These are phyloP conservation scores for Thielaviopsis punctulata DNA, from an alignment of 2,329 filamentous ascomycete species.

Conservation along the genomic window DNA sequence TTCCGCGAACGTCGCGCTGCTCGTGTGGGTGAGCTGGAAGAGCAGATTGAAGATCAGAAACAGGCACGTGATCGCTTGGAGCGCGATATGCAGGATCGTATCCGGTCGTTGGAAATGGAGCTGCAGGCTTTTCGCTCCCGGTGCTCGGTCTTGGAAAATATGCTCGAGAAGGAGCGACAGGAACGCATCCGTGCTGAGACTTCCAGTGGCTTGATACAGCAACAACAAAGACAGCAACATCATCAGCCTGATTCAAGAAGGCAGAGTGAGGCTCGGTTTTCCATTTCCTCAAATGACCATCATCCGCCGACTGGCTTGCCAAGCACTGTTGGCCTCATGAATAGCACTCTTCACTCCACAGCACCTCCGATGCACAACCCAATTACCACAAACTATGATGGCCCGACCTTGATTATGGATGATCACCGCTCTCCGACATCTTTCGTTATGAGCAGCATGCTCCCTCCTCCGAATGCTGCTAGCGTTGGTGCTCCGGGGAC, in stretches of 20 bases:
- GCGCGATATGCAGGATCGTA: slow-evolving; percentile 38
- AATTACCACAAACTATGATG: slow-evolving; percentile 10
- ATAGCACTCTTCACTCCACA: background rate
- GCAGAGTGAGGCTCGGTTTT: slow-evolving; percentile 5
- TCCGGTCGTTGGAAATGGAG: slow-evolving; percentile 44
- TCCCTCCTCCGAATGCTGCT: slow-evolving; percentile 32
- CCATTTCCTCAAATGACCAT: slow-evolving; percentile 3
- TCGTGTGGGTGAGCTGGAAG: slow-evolving; percentile 60
- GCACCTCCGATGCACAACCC: background rate
- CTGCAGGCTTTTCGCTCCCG: slow-evolving; percentile 46
- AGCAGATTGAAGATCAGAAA: slow-evolving; percentile 45
- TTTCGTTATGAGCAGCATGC: slow-evolving; percentile 36
- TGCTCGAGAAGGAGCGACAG: slow-evolving; percentile 41
- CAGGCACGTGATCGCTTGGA: slow-evolving; percentile 39
- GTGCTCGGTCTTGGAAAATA: slow-evolving; percentile 44
- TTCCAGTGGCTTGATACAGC: slow-evolving; percentile 22
- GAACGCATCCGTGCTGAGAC: slow-evolving; percentile 28
- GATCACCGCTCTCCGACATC: slow-evolving; percentile 12
- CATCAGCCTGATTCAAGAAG: slow-evolving; percentile 12
- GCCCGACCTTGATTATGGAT: slow-evolving; percentile 8
- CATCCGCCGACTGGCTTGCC: background rate
- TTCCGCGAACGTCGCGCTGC: slow-evolving; percentile 79
- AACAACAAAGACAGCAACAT: slow-evolving; percentile 16
- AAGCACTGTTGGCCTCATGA: background rate
- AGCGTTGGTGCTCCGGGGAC: slow-evolving; percentile 10